Conservation (phyloP, 1,139 yeast species). For the Kluyveromyces sp. region DNA sequence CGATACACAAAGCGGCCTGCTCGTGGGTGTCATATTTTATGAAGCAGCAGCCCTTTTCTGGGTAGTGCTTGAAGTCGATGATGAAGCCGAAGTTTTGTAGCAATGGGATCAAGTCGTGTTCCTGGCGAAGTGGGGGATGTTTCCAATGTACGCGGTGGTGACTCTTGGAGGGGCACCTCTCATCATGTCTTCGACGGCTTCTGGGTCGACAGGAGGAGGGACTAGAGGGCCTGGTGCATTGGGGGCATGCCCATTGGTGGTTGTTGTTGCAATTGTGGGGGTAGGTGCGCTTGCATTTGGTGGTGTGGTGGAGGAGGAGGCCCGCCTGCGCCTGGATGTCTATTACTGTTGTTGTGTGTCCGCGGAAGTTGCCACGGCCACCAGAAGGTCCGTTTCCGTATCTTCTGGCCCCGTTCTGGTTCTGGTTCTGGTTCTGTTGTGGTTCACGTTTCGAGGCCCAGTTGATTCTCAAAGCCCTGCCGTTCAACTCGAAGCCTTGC, state of each 20-base stretch:
- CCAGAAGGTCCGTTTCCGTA: constrained; percentile 14
- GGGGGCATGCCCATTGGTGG: constrained; percentile 19
- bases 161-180: constrained; percentile 68
- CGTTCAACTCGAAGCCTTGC: constrained; percentile 69
- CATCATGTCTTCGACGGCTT: constrained; percentile 59
- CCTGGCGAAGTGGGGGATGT: constrained; percentile 72
- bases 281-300: constrained; percentile 6
- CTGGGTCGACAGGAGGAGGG: constrained; percentile 37
- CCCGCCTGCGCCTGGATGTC: constrained; percentile 10
- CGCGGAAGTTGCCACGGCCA: constrained; percentile 22
- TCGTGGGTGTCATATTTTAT: constrained; percentile 83
- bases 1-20: constrained; percentile 81
- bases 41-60: constrained; percentile 55
- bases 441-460: constrained; percentile 79
- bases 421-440: constrained; percentile 19
- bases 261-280: constrained; percentile 7
- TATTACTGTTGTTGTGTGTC: constrained; percentile 13
- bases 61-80: constrained; percentile 71
- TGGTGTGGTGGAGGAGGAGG: constrained; percentile 7
- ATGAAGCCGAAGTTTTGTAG: constrained; percentile 75
- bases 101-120: constrained; percentile 66
- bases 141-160: constrained; percentile 84
- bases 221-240: constrained; percentile 19
- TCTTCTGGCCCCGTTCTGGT: constrained; percentile 11
- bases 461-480: constrained; percentile 72